phyloP scores from a whole-genome alignment of 192 early-diverging fungal genomes.

The Coemansia sp. region DNA sequence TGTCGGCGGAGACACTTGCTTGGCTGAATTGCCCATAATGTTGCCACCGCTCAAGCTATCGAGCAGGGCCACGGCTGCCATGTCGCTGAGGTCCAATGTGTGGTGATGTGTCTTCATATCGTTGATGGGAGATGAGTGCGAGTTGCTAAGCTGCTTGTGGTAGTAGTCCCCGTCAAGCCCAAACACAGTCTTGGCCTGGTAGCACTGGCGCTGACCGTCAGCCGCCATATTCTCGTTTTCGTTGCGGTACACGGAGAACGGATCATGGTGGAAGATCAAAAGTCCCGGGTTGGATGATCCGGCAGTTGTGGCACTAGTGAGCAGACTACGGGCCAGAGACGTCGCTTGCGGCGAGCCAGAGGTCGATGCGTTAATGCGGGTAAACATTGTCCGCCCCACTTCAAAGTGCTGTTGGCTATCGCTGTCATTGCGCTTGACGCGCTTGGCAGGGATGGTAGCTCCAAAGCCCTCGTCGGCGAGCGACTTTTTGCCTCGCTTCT shows the following conservation, averaged over 20 bases:
- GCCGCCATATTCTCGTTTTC: constrained; percentile 26
- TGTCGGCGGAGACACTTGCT: constrained; percentile 18
- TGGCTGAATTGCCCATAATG: not conserved
- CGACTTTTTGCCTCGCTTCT: constrained; percentile 41
- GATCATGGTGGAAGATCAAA: constrained; percentile 23
- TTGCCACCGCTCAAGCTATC: constrained; percentile 44
- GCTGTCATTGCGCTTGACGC: constrained; percentile 7
- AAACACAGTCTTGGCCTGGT: constrained; percentile 10
- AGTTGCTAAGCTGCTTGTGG: not conserved
- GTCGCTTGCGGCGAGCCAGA: constrained; percentile 3
- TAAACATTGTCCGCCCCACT: not conserved
- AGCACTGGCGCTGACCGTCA: constrained; percentile 1
- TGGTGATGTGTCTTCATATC: constrained; percentile 4
- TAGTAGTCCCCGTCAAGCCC: not conserved
- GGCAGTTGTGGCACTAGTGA: not conserved
- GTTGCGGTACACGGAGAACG: constrained; percentile 18
- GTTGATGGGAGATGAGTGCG: not conserved
- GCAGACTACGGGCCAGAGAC: constrained; percentile 1
- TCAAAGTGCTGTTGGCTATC: not conserved
- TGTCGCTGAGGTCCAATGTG: constrained; percentile 41
- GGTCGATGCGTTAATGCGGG: constrained; percentile 1
- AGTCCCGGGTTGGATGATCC: constrained; percentile 3
- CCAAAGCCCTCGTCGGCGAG: not conserved
- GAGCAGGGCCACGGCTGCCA: constrained; percentile 51
- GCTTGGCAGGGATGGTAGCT: constrained; percentile 15